Base-by-base conservation (phyloP, 2,329 filamentous ascomycete genomes). In the Phoma herbarum region DNA sequence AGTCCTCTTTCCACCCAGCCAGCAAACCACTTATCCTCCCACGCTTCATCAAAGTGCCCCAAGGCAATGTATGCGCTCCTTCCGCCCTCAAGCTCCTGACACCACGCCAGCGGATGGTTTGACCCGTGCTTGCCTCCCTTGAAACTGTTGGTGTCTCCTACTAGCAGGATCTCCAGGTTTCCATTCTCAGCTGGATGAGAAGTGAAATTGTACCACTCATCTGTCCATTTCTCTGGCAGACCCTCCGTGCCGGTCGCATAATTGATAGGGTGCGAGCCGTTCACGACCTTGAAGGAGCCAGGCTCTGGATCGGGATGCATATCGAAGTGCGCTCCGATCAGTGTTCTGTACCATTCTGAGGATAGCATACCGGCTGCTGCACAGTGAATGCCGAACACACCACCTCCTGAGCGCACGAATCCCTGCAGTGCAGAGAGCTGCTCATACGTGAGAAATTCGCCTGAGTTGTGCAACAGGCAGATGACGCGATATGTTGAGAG, bases 131-230 rank as follows among this genome's bases (percentile, higher is more conserved):
- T 69, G 0, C 67, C 66, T 2, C 69, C 70, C 4, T 55, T 28
- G 28, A 70, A 73, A 2, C 52, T 67, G 3, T 18, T 62, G 26
- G 62, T 49, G 45, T 72, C 68, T 5, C 68, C 68, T 18, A 29
- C 62, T 0, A 73, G 45, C 29, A 72, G 50, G 2, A 73, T 52
- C 8, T 48, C 44, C 28, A 72, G 52, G 18, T 65, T 67, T 5
- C 7, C 22, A 23, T 73, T 73, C 11, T 63, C 41, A 16, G 67
- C 35, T 3, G 68, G 70, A 49, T 73, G 67, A 9, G 62, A 63
- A 2, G 48, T 57, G 50, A 72, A 73, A 29, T 72, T 71, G 50
- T 73, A 73, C 69, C 68, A 73, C 49, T 73, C 70, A 20, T 73
- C 70, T 55, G 55, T 64, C 67, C 68, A 59, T 12, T 35, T 33